These are phyloP conservation scores for Termitomyces heimii DNA, from an alignment of 768 basidiomycete genomes.

Conservation along the genomic window DNA sequence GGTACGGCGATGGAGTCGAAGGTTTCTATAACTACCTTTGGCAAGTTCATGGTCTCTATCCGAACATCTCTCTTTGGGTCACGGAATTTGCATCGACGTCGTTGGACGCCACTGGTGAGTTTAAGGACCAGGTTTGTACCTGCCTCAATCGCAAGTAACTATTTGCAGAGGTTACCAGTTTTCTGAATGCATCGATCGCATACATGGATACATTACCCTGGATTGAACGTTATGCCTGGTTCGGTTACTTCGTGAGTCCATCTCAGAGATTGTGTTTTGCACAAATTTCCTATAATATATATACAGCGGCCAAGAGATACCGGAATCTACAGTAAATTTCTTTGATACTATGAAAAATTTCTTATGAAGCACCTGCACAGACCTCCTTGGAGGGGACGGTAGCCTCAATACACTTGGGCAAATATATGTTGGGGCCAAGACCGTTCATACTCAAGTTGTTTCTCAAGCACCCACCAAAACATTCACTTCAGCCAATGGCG, in stretches of 20 bases:
- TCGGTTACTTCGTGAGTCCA: conserved; percentile 42
- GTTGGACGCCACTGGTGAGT: conserved; percentile 32
- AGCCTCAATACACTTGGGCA: conserved; percentile 39
- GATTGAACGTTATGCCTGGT: conserved; percentile 64
- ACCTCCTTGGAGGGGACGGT: conserved; percentile 38
- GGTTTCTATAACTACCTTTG: conserved; percentile 51
- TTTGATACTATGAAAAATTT: neutral
- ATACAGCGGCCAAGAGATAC: conserved; percentile 35
- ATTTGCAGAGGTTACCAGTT: conserved; percentile 38
- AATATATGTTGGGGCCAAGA: conserved; percentile 40
- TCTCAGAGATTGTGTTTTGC: conserved; percentile 3
- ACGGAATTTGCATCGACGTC: conserved; percentile 60
- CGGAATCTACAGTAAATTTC: conserved; percentile 34
- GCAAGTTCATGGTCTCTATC: conserved; percentile 45
- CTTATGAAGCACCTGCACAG: conserved; percentile 18
- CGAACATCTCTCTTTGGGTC: conserved; percentile 52
- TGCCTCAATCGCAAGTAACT: neutral
- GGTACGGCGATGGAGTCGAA: conserved; percentile 54
- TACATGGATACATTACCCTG: conserved; percentile 51
- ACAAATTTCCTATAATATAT: neutral
- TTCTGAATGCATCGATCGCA: conserved; percentile 52
- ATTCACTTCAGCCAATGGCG: conserved; percentile 28
- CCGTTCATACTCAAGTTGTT: conserved; percentile 32
- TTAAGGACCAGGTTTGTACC: neutral
- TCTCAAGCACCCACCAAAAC: conserved; percentile 20